Conservation (phyloP, 2,329 filamentous ascomycete species). For the Xylariales sp. region DNA sequence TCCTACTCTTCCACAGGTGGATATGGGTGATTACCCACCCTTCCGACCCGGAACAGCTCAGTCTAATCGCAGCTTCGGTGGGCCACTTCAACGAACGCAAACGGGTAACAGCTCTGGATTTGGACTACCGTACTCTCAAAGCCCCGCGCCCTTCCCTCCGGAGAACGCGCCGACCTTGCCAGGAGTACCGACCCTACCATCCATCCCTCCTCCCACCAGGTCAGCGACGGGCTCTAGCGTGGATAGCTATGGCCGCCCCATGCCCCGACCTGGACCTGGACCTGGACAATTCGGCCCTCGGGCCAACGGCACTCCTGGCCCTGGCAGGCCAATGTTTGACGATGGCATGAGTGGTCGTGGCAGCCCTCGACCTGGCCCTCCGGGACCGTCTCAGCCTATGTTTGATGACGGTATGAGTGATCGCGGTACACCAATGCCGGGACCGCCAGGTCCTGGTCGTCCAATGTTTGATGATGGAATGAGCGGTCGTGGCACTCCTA, state of each 20-base stretch:
- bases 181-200: too few species aligned
- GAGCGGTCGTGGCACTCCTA: not conserved
- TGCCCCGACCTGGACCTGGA: slow-evolving; percentile 16
- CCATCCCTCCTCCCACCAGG: slow-evolving; percentile 26
- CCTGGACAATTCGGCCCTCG: slow-evolving; percentile 12
- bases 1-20: slow-evolving; percentile 29
- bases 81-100: slow-evolving; percentile 17
- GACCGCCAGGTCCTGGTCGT: too few species aligned
- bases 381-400: slow-evolving; percentile 8
- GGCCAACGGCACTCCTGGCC: slow-evolving; percentile 8
- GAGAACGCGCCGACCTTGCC: slow-evolving; percentile 24
- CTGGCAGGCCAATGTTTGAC: slow-evolving; percentile 14
- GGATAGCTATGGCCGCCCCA: slow-evolving; percentile 22
- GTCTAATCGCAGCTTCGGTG: slow-evolving; percentile 28
- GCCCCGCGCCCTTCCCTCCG: slow-evolving; percentile 18
- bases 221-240: slow-evolving; percentile 25
- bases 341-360: slow-evolving; percentile 23
- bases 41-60: slow-evolving; percentile 30
- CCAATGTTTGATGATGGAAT: slow-evolving; percentile 4
- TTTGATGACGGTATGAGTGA: slow-evolving; percentile 21
- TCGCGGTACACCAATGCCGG: slow-evolving; percentile 28
- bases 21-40: slow-evolving; percentile 24
- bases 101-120: slow-evolving; percentile 14
- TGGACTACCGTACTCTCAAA: slow-evolving; percentile 15
- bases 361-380: slow-evolving; percentile 21